Evolutionary conservation across 352 stramenopile species (phyloP).

Genomic region (Pythium sukuiense): DNA sequence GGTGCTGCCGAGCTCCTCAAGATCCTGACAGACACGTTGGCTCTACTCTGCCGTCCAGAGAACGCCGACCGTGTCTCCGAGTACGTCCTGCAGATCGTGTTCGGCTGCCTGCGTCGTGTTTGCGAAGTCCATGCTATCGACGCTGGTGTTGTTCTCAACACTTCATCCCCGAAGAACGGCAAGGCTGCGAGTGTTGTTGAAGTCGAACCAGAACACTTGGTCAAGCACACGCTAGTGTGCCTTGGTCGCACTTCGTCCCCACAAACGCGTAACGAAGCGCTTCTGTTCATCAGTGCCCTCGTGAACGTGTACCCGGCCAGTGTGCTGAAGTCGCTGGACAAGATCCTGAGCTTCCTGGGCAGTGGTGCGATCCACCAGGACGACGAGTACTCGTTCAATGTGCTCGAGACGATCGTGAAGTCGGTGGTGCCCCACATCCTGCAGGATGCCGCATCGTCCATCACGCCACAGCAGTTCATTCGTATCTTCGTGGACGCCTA

Average conservation of each 20-base stretch:
- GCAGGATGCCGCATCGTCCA: slow-evolving; percentile 26
- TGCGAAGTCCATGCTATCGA: slow-evolving; percentile 46
- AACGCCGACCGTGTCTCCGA: slow-evolving; percentile 63
- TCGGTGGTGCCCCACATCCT: slow-evolving; percentile 80
- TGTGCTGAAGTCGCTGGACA: slow-evolving; percentile 75
- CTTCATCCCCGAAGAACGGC: slow-evolving; percentile 8
- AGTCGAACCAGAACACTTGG: slow-evolving; percentile 64
- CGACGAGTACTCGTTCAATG: slow-evolving; percentile 87
- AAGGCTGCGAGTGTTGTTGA: slow-evolving; percentile 28
- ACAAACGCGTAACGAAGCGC: slow-evolving; percentile 78
- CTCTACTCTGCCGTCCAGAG: slow-evolving; percentile 52
- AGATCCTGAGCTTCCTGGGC: slow-evolving; percentile 71
- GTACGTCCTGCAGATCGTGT: slow-evolving; percentile 82
- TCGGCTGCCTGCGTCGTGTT: slow-evolving; percentile 69
- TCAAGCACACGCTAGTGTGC: slow-evolving; percentile 77
- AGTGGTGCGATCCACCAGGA: slow-evolving; percentile 62
- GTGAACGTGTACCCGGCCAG: slow-evolving; percentile 73
- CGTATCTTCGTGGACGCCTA: slow-evolving; percentile 75
- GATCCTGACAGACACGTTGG: slow-evolving; percentile 56
- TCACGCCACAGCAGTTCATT: slow-evolving; percentile 78
- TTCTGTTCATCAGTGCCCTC: slow-evolving; percentile 80
- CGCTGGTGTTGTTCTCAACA: neutral
- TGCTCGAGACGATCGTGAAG: slow-evolving; percentile 85
- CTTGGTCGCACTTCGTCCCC: slow-evolving; percentile 62
- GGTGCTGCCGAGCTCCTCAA: slow-evolving; percentile 43